Conservation (phyloP, 208 protist genomes). For the Zelonia costaricensis region DNA sequence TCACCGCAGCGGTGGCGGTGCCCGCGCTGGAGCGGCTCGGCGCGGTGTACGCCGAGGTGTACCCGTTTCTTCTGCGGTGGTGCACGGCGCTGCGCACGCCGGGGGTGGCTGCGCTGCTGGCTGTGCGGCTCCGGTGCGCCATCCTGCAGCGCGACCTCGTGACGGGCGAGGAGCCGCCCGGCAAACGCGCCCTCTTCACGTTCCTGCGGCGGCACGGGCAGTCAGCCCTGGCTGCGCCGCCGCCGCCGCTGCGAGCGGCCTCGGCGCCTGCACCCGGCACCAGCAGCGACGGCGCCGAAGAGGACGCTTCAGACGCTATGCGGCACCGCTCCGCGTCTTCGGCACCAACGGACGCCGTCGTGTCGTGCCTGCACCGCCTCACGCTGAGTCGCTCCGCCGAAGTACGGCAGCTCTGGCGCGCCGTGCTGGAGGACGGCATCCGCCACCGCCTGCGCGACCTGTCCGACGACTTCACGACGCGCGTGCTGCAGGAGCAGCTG, state of each 20-base stretch:
- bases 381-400: slow-evolving; percentile 54
- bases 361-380: slow-evolving; percentile 65
- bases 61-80: slow-evolving; percentile 48
- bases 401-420: slow-evolving; percentile 62
- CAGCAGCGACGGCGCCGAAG: not conserved
- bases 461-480: slow-evolving; percentile 68
- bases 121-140: slow-evolving; percentile 55
- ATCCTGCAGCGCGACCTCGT: slow-evolving; percentile 69
- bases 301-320: not conserved
- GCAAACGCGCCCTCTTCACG: slow-evolving; percentile 41
- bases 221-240: slow-evolving; percentile 8
- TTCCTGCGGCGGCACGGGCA: slow-evolving; percentile 54
- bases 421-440: slow-evolving; percentile 55
- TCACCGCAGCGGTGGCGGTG: slow-evolving; percentile 7
- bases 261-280: no score
- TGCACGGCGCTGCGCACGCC: slow-evolving; percentile 37
- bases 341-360: slow-evolving; percentile 30
- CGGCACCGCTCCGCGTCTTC: not conserved
- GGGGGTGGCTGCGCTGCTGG: slow-evolving; percentile 35
- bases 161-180: slow-evolving; percentile 52
- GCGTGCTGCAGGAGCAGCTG: slow-evolving; percentile 48
- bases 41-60: slow-evolving; percentile 25
- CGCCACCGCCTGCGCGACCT: slow-evolving; percentile 41
- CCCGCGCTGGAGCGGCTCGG: slow-evolving; percentile 46
- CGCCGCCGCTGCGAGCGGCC: slow-evolving; percentile 1